Evolutionary conservation across 495 filamentous ascomycete species (phyloP).

Genomic region (Poronia punctata): DNA sequence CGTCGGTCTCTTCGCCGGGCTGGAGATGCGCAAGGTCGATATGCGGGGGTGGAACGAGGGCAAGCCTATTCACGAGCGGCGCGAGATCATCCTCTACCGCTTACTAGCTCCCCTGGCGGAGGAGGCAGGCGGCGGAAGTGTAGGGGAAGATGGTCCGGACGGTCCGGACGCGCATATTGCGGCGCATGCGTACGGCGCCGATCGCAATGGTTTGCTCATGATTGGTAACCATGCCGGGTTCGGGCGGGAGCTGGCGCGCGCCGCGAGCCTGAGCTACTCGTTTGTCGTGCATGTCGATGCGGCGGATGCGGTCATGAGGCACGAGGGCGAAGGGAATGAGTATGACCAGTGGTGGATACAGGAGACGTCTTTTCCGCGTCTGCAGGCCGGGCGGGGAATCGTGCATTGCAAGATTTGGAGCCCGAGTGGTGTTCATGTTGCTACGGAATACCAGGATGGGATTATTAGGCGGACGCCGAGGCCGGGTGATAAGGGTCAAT

Average conservation of each 20-base stretch:
- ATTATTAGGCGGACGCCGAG: slow-evolving; percentile 25
- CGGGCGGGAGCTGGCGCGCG: slow-evolving; percentile 40
- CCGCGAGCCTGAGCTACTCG: slow-evolving; percentile 55
- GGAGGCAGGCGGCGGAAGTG: neutral
- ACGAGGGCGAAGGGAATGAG: slow-evolving; percentile 19
- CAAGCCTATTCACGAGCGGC: slow-evolving; percentile 45
- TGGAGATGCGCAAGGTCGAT: slow-evolving; percentile 58
- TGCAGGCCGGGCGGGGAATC: slow-evolving; percentile 49
- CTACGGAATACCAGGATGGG: slow-evolving; percentile 59
- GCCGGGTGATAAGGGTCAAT: slow-evolving; percentile 13
- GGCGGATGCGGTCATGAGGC: slow-evolving; percentile 33
- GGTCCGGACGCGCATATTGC: slow-evolving; percentile 46
- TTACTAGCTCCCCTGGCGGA: slow-evolving; percentile 36
- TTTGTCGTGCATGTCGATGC: slow-evolving; percentile 55
- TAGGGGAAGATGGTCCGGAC: slow-evolving; percentile 6
- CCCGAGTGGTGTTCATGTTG: slow-evolving; percentile 52
- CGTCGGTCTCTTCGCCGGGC: slow-evolving; percentile 45
- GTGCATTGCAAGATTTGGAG: slow-evolving; percentile 61
- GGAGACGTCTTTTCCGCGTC: slow-evolving; percentile 54
- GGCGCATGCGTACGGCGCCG: slow-evolving; percentile 60
- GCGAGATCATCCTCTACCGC: slow-evolving; percentile 54
- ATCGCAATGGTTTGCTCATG: slow-evolving; percentile 62
- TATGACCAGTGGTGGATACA: slow-evolving; percentile 60
- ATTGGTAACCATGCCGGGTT: slow-evolving; percentile 54
- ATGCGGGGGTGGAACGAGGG: slow-evolving; percentile 49